A percentile compares a stretch with the other conserved stretches of the same genome.
Conservation (phyloP, 495 filamentous ascomycete species). For the Neurospora pannonica region DNA sequence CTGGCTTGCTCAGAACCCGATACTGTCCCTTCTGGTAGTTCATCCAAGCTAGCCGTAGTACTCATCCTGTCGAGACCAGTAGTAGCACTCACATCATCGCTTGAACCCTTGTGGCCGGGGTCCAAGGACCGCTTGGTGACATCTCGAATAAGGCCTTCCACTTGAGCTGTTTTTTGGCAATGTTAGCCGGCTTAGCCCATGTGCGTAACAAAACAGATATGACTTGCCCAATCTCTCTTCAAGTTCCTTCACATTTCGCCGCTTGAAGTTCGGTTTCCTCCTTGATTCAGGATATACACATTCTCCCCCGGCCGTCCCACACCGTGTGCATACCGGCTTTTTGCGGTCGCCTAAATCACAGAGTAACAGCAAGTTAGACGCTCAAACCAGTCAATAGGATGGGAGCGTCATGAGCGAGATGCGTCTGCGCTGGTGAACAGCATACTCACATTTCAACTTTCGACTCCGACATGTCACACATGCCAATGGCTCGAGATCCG, state of each 20-base stretch:
- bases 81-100: not conserved
- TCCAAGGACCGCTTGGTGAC: conserved; percentile 12
- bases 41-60: not conserved
- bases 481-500: conserved; percentile 32
- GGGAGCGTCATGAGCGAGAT: not conserved
- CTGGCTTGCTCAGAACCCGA: not conserved
- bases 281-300: conserved; percentile 78
- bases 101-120: not conserved
- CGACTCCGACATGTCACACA: conserved; percentile 50
- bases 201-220: not conserved
- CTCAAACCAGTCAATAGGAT: not conserved
- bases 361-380: conserved; percentile 5
- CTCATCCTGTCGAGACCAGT: not conserved
- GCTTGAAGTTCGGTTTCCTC: conserved; percentile 81
- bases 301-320: conserved; percentile 56
- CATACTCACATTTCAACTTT: conserved; percentile 48
- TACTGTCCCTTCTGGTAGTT: not conserved
- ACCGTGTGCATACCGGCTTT: conserved; percentile 65
- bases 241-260: conserved; percentile 76
- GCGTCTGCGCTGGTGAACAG: not conserved
- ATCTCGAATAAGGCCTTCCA: conserved; percentile 34
- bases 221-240: conserved; percentile 66
- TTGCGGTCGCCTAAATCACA: conserved; percentile 38
- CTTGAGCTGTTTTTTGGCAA: conserved; percentile 28
- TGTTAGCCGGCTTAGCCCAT: not conserved